Percentiles rank a stretch among this genome's conserved stretches.
Evolutionary conservation across 768 basidiomycete species (phyloP).

Genomic region (Tylopilus cervinicoccineus): DNA sequence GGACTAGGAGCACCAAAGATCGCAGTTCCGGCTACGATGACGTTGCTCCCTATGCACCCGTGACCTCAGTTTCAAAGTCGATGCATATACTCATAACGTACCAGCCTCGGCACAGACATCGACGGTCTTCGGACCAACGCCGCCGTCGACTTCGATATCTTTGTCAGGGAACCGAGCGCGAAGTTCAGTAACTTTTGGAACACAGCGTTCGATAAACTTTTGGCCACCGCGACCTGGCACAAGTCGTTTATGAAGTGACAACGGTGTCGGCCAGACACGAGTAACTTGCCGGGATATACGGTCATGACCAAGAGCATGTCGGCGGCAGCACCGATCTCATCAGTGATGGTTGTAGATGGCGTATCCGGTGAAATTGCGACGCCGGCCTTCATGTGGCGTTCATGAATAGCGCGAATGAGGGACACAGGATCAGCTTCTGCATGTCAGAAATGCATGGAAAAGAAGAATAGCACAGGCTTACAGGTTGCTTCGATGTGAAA

Average conservation of each 20-base stretch:
- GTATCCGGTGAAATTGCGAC: constrained; percentile 97
- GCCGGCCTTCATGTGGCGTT: constrained; percentile 87
- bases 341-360: constrained; percentile 81
- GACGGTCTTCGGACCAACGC: constrained; percentile 89
- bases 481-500: constrained; percentile 95
- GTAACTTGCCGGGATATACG: constrained; percentile 76
- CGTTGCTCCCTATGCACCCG: constrained; percentile 75
- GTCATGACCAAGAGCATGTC: constrained; percentile 99
- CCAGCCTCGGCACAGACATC: constrained; percentile 88
- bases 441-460: constrained; percentile 15
- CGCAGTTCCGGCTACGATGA: constrained; percentile 96
- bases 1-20: constrained; percentile 84
- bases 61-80: neutral
- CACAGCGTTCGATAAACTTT: constrained; percentile 90
- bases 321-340: constrained; percentile 74
- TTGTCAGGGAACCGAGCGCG: constrained; percentile 87
- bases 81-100: constrained; percentile 26
- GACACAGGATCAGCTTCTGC: constrained; percentile 61
- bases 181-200: constrained; percentile 90
- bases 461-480: constrained; percentile 34
- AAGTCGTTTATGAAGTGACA: neutral
- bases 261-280: neutral
- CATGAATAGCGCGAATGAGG: constrained; percentile 78
- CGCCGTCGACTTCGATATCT: constrained; percentile 98
- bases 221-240: constrained; percentile 83